These are phyloP conservation scores for Xylariaceae sp. DNA, from an alignment of 2,329 filamentous ascomycete genomes.

Conservation along the genomic window DNA sequence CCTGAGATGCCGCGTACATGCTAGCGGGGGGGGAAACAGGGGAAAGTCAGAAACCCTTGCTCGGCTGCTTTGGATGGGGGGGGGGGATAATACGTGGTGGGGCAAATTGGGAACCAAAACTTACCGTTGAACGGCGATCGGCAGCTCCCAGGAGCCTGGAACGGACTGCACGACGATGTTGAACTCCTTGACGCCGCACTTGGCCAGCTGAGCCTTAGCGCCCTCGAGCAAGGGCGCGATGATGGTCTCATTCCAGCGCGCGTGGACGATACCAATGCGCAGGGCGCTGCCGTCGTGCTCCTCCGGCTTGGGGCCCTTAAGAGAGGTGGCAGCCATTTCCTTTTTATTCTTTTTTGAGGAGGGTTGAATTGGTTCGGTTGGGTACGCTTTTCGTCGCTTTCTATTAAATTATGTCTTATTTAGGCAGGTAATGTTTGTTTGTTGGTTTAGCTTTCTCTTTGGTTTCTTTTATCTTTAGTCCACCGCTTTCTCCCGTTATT, in stretches of 20 bases:
- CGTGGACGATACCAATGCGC: slow-evolving; percentile 91
- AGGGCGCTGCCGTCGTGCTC: slow-evolving; percentile 64
- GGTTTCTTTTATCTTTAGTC: too few relatives aligned
- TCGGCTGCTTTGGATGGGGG: not conserved
- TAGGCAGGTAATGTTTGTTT: too few relatives aligned
- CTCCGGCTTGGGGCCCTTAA: slow-evolving; percentile 53
- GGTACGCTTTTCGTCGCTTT: not conserved
- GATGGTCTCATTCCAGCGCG: slow-evolving; percentile 86
- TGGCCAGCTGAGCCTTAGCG: slow-evolving; percentile 69
- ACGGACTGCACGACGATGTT: slow-evolving; percentile 89
- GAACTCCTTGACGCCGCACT: slow-evolving; percentile 74
- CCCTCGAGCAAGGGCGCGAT: slow-evolving; percentile 81
- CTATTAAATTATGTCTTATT: not conserved
- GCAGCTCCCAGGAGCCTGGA: slow-evolving; percentile 90
- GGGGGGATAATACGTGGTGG: not conserved
- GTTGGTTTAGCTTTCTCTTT: too few relatives aligned
- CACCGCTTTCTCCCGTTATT: too few relatives aligned
- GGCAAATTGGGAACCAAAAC: slow-evolving; percentile 22
- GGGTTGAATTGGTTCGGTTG: not conserved
- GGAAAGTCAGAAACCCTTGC: slow-evolving; percentile 3
- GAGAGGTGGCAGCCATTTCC: slow-evolving; percentile 36
- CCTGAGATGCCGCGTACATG: slow-evolving; percentile 77
- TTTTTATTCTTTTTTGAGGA: not conserved
- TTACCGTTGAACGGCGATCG: slow-evolving; percentile 80
- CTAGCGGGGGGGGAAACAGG: slow-evolving; percentile 38